These are phyloP conservation scores for Graphium sp. DNA, from an alignment of 2,329 filamentous ascomycete species.

Conservation along the genomic window DNA sequence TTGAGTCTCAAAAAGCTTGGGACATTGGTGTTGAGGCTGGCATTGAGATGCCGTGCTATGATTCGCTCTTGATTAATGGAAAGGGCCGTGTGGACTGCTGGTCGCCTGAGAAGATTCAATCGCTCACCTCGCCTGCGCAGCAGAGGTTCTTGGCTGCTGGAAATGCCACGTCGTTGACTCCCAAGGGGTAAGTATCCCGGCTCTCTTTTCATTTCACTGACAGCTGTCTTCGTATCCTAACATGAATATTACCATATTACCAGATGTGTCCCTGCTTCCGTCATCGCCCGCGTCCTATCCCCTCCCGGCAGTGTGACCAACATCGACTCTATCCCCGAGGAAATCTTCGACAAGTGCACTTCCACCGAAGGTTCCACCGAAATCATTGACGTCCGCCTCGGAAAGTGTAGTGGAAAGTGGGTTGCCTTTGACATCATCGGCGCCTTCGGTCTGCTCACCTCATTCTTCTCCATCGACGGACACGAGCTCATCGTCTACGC, in stretches of 20 bases:
- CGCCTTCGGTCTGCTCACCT: constrained; percentile 25
- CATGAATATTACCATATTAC: neutral
- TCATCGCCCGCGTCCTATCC: constrained; percentile 3
- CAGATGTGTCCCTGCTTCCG: constrained; percentile 10
- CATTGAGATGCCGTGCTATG: constrained; percentile 37
- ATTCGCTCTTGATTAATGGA: constrained; percentile 44
- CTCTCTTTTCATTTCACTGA: too few species aligned
- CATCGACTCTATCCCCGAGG: constrained; percentile 17
- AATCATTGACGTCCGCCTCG: constrained; percentile 21
- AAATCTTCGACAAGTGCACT: constrained; percentile 26
- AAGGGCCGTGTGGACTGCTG: constrained; percentile 38
- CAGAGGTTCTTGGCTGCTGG: constrained; percentile 11
- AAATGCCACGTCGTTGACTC: constrained; percentile 16
- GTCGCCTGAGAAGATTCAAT: constrained; percentile 21
- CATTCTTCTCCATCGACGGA: constrained; percentile 29
- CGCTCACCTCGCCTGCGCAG: constrained; percentile 15
- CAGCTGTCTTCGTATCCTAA: too few species aligned
- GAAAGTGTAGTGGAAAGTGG: too few species aligned
- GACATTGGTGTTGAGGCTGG: constrained; percentile 23
- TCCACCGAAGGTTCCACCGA: constrained; percentile 22
- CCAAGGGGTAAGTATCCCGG: too few species aligned
- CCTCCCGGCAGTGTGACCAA: constrained; percentile 4
- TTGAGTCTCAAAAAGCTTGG: constrained; percentile 28
- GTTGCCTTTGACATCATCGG: constrained; percentile 35
- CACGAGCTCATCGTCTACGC: constrained; percentile 35